Base-by-base conservation (phyloP, 306 rosid species). In the Rubus idaeus region DNA sequence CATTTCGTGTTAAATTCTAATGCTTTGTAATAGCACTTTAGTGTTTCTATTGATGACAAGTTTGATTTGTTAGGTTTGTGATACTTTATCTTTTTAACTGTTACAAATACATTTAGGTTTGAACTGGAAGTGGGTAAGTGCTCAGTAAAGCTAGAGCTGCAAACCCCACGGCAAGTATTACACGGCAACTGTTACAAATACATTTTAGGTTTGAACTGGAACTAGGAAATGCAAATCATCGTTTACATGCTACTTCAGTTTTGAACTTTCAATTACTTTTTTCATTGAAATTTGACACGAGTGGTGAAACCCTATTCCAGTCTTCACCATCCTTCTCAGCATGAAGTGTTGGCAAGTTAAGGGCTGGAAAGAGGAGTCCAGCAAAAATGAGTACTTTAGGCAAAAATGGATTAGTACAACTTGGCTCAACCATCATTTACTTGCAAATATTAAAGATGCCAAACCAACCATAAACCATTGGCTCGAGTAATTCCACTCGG, bases 11-110 rank as follows among this genome's bases (percentile, higher is more conserved):
- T 44, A n/a, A 5, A 37, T 72, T 45, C 67, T n/a, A 16, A 10
- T 46, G 5, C 44, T 14, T 9, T 53, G 70, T 39, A 68, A 71
- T 80, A 70, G 74, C 75, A 13, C 78, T 79, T 52, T 8, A 57
- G 69, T 78, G 69, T 70, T 77, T 74, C 70, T 77, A 10, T 58
- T 68, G 60, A 41, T 23, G 7, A 56, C 44, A 4, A 47, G 55
- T 65, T 66, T 16, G 18, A 16, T 26, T 45, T 26, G 45, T 18
- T 23, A 26, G 21, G 6, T 58, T 60, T 23, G 39, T 5, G 40
- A 35, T 66, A 13, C 21, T 71, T 51, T 42, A 41, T 21, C 35
- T 49, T 37, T n/a, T 35, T 13, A 5, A 46, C 20, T 77, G 2
- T 47, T 23, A 26, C 40, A 11, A 6, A 11, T 45, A 21, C 39